Evolutionary conservation across 2,329 filamentous ascomycete species (phyloP).

Genomic region (Xylaria sp.): DNA sequence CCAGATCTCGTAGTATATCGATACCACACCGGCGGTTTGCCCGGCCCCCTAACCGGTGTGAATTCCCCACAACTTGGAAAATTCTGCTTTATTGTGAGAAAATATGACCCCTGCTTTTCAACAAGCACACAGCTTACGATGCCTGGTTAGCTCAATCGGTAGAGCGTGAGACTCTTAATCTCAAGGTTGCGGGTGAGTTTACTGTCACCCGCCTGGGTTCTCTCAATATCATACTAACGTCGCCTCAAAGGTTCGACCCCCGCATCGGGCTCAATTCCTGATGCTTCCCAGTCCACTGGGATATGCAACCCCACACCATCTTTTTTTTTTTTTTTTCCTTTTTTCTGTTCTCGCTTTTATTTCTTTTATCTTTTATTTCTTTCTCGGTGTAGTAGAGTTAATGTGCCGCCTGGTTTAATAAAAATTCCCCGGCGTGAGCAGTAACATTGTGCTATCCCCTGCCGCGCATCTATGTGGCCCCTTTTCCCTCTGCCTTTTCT

Average conservation of each 20-base stretch:
- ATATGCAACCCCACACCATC: slow-evolving; percentile 15
- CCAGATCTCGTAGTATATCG: not conserved
- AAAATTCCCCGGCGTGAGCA: too few species aligned
- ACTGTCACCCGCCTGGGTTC: not conserved
- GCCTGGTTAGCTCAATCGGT: slow-evolving; percentile 69
- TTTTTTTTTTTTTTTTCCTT: slow-evolving; percentile 6
- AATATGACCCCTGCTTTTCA: not conserved
- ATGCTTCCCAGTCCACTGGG: slow-evolving; percentile 32
- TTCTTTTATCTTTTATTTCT: not conserved
- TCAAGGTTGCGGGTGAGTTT: slow-evolving; percentile 36
- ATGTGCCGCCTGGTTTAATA: too few species aligned
- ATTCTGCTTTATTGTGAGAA: not conserved
- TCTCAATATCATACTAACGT: slow-evolving; percentile 1
- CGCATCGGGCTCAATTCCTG: slow-evolving; percentile 51
- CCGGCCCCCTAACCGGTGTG: too few species aligned
- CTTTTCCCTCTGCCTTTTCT: too few species aligned
- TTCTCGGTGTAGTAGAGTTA: too few species aligned
- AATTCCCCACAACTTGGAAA: not conserved
- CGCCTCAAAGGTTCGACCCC: slow-evolving; percentile 44
- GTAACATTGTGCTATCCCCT: too few species aligned
- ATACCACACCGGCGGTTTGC: not conserved
- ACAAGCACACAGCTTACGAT: not conserved
- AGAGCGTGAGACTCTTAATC: slow-evolving; percentile 73
- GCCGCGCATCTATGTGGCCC: too few species aligned
- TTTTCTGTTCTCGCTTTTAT: not conserved